A percentile compares a stretch with the other conserved stretches of the same genome.
Evolutionary conservation across 2,329 filamentous ascomycete genomes (phyloP).

Genomic region (Botrytis byssoidea): DNA sequence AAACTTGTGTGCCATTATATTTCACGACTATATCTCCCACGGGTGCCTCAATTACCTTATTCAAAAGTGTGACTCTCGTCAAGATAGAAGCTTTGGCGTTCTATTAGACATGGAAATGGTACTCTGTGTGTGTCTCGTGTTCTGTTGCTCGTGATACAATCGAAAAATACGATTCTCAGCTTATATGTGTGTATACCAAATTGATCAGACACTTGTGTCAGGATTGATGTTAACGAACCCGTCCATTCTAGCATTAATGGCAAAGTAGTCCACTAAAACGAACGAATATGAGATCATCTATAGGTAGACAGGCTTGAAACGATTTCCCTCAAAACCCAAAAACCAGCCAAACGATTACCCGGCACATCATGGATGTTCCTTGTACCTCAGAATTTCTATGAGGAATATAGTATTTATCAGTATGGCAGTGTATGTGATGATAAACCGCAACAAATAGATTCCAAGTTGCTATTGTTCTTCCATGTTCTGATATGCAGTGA

Average conservation of each 20-base stretch:
- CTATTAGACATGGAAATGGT: too few species aligned
- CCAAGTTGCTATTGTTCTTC: neutral
- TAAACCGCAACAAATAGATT: neutral
- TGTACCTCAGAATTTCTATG: neutral
- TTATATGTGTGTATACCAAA: neutral
- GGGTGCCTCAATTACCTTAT: neutral
- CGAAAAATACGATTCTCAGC: neutral
- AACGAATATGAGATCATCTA: too few species aligned
- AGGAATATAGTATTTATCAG: neutral
- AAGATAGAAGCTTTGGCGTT: neutral
- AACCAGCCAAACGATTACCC: too few species aligned
- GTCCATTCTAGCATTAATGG: neutral
- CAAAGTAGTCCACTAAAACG: neutral
- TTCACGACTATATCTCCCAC: neutral
- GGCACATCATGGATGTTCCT: neutral
- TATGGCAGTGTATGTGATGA: neutral
- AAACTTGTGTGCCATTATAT: neutral
- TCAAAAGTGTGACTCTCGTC: neutral
- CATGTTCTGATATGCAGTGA: neutral
- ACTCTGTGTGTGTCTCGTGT: too few species aligned
- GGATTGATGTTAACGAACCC: neutral
- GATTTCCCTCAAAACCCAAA: neutral
- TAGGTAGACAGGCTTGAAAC: neutral
- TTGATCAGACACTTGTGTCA: neutral
- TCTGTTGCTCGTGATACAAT: accelerated